Conservation (phyloP, 2,329 filamentous ascomycete species). For the Venturia aucupariae region DNA sequence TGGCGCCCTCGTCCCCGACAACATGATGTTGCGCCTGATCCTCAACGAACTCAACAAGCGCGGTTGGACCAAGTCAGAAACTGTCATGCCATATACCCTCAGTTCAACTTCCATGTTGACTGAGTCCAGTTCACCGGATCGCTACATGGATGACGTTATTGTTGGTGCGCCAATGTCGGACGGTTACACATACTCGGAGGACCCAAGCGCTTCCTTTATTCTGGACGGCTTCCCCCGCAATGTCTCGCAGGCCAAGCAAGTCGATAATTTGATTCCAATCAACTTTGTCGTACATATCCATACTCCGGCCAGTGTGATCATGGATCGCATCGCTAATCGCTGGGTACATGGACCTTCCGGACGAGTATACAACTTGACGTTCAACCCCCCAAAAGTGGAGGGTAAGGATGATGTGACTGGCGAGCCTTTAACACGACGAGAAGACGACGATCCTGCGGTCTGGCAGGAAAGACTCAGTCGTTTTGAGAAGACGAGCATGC, state of each 20-base stretch:
- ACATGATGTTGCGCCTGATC: slow-evolving; percentile 85
- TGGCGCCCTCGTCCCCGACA: slow-evolving; percentile 83
- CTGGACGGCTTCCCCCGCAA: slow-evolving; percentile 95
- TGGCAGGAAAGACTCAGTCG: slow-evolving; percentile 72
- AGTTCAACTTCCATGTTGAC: slow-evolving; percentile 30
- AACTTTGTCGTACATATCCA: slow-evolving; percentile 84
- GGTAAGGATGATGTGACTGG: slow-evolving; percentile 88
- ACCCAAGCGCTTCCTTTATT: slow-evolving; percentile 78
- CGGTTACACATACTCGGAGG: slow-evolving; percentile 46
- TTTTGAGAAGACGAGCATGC: slow-evolving; percentile 79
- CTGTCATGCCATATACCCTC: slow-evolving; percentile 37
- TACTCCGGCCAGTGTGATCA: slow-evolving; percentile 77
- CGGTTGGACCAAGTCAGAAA: slow-evolving; percentile 62
- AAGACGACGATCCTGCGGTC: slow-evolving; percentile 79
- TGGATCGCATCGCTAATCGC: slow-evolving; percentile 80
- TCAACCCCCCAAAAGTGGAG: slow-evolving; percentile 72
- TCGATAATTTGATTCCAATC: slow-evolving; percentile 81
- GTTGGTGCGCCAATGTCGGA: slow-evolving; percentile 31
- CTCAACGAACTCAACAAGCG: slow-evolving; percentile 76
- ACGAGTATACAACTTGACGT: slow-evolving; percentile 88
- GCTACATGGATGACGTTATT: slow-evolving; percentile 31
- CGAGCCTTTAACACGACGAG: slow-evolving; percentile 69
- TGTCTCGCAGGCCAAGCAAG: slow-evolving; percentile 63
- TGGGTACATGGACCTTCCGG: slow-evolving; percentile 92
- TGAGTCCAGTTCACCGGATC: slow-evolving; percentile 5